These are phyloP conservation scores for Boletus bicolor DNA, from an alignment of 768 basidiomycete genomes.

Conservation along the genomic window DNA sequence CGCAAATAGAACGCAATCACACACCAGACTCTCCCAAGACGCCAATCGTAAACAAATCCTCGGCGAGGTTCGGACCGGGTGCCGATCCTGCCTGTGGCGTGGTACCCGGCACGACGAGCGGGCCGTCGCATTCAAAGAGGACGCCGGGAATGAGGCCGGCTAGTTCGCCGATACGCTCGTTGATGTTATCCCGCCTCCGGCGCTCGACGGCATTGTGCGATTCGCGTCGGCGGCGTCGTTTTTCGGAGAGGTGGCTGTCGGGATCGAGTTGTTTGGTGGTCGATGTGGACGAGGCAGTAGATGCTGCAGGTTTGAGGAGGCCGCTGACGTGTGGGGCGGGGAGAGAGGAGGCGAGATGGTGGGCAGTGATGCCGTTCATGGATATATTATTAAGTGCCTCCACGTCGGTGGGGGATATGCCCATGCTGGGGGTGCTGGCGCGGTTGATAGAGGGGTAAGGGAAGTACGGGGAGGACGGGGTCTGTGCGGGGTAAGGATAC, in stretches of 20 bases:
- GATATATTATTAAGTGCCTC: constrained; percentile 21
- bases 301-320: constrained; percentile 12
- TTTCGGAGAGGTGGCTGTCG: constrained; percentile 63
- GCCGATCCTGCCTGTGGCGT: constrained; percentile 10
- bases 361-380: constrained; percentile 16
- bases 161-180: constrained; percentile 90
- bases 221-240: constrained; percentile 75
- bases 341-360: constrained; percentile 22
- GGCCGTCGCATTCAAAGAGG: constrained; percentile 59
- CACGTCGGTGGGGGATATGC: constrained; percentile 27
- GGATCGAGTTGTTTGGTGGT: constrained; percentile 13
- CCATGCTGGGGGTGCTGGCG: constrained; percentile 17
- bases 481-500: constrained; percentile 25
- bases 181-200: constrained; percentile 86
- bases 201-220: constrained; percentile 93
- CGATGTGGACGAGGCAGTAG: constrained; percentile 4
- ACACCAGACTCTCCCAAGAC: constrained; percentile 20
- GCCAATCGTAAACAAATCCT: constrained; percentile 24
- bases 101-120: constrained; percentile 17
- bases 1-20: not conserved
- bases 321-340: constrained; percentile 10
- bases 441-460: constrained; percentile 18
- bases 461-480: constrained; percentile 32
- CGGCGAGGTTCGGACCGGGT: constrained; percentile 10
- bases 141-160: constrained; percentile 87